Conservation (phyloP, 306 rosid genomes). For the Medicago lupulina region DNA sequence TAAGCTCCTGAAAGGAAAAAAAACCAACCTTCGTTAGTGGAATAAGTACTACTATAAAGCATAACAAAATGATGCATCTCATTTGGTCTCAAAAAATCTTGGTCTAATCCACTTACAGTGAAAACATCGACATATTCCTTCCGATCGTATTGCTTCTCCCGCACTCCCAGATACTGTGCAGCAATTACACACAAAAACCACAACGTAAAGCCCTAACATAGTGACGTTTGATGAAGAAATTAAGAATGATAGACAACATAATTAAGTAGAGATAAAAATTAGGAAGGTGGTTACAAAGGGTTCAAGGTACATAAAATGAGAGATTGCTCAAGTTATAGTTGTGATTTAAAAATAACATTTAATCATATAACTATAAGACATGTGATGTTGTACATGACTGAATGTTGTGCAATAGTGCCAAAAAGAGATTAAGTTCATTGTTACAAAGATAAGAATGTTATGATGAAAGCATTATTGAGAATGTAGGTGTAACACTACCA, state of each 20-base stretch:
- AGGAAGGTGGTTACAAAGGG: too few relatives aligned
- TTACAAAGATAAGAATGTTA: too few relatives aligned
- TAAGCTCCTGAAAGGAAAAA: constrained; percentile 58
- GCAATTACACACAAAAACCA: constrained; percentile 39
- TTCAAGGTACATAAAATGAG: too few relatives aligned
- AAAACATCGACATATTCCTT: constrained; percentile 78
- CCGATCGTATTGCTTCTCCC: constrained; percentile 93
- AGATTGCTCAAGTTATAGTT: too few relatives aligned
- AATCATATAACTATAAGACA: too few relatives aligned
- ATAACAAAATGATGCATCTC: constrained; percentile 18
- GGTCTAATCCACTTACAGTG: constrained; percentile 63
- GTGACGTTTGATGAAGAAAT: constrained; percentile 6
- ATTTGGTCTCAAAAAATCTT: not conserved
- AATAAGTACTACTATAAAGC: not conserved
- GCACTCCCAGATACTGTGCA: constrained; percentile 78
- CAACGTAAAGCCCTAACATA: constrained; percentile 15
- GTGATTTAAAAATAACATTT: too few relatives aligned
- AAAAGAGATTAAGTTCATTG: too few relatives aligned
- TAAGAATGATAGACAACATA: not conserved
- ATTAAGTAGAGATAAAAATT: too few relatives aligned
- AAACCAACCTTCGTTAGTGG: constrained; percentile 13
- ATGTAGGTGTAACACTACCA: too few relatives aligned
- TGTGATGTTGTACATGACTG: too few relatives aligned
- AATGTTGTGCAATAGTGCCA: too few relatives aligned
- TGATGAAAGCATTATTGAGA: too few relatives aligned